A percentile compares a stretch with the other conserved stretches of the same genome.
phyloP scores from a whole-genome alignment of 257 asterid species.

The Mentha longifolia region DNA sequence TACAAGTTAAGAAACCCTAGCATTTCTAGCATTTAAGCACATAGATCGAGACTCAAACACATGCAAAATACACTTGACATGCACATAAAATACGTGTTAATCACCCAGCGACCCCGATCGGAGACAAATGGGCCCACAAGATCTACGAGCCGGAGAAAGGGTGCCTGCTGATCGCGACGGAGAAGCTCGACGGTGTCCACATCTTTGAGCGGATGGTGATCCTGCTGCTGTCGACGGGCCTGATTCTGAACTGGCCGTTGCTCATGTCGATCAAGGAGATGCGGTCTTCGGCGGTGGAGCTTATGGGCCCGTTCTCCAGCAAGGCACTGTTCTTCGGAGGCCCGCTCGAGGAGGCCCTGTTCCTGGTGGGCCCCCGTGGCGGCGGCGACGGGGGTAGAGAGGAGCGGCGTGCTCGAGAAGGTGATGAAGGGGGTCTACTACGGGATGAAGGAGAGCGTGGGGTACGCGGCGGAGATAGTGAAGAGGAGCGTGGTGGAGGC shows the following conservation, averaged over 20 bases:
- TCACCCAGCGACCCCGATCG: conserved; percentile 41
- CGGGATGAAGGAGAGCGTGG: conserved; percentile 77
- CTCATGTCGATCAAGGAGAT: conserved; percentile 91
- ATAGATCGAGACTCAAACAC: too few species aligned
- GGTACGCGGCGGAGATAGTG: conserved; percentile 87
- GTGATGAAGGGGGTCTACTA: conserved; percentile 78
- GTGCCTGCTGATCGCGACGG: conserved; percentile 72
- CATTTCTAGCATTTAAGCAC: too few species aligned
- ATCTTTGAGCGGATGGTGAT: conserved; percentile 80
- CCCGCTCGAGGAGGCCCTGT: conserved; percentile 77
- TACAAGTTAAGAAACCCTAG: too few species aligned
- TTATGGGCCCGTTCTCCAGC: conserved; percentile 57
- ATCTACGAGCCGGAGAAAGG: conserved; percentile 88
- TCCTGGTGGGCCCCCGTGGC: conserved; percentile 51
- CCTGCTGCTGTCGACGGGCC: conserved; percentile 64
- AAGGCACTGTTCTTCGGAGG: conserved; percentile 87
- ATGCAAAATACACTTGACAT: too few species aligned
- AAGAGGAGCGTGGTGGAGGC: too few species aligned
- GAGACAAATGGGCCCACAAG: conserved; percentile 80
- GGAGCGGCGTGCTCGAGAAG: conserved; percentile 74
- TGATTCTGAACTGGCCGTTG: conserved; percentile 85
- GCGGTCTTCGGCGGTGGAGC: conserved; percentile 58
- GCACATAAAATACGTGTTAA: too few species aligned
- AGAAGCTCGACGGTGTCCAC: conserved; percentile 89
- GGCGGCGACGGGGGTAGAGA: conserved; percentile 45